Base-by-base conservation (phyloP, 2,329 filamentous ascomycete species). In the Trichoderma sp. region DNA sequence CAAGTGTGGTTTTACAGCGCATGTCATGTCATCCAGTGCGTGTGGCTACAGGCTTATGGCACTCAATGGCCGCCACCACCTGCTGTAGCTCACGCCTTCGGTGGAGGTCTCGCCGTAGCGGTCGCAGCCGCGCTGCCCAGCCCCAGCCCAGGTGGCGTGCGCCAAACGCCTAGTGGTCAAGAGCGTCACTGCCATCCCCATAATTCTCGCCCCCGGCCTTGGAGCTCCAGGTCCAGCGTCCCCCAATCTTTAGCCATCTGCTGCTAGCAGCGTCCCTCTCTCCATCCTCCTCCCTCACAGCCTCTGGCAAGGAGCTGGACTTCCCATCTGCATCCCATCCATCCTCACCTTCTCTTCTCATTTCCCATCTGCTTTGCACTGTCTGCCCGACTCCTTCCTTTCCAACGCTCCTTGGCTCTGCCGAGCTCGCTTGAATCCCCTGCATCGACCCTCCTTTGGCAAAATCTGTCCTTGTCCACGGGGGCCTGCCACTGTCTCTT, bases 241-340 rank as follows among this genome's bases (percentile, higher is more conserved):
- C 43, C 68, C 68, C 55, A 29, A 40, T 35, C 33, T 14, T 35
- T 35, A 67, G 58, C 37, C 37, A 21, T 57, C 27, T 49, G 37
- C 52, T 29, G 16, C 16, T 43, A 43, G 40, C 40, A 49, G 63
- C 53, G 27, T 56, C 31, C 52, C 47, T 62, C 68, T 61, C 71
- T 70, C 68, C 70, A 72, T 63, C 73, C 69, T 76, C 74, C 71
- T 76, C 75, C 73, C 74, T 72, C 71, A 71, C 71, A 74, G 75
- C 77, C 72, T 68, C 69, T 72, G 66, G 56, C 68, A 68, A 73
- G 75, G 77, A 79, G 77, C 76, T 79, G 78, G 75, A 79, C 77
- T 75, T 74, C 71, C 74, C 76, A 73, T 78, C 75, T 43, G 21
- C 80, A 78, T 78, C 81, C 58, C 82, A 85, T 82, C 81, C 83